Evolutionary conservation across 2,329 filamentous ascomycete genomes (phyloP).

Genomic region (Fusarium piperis): DNA sequence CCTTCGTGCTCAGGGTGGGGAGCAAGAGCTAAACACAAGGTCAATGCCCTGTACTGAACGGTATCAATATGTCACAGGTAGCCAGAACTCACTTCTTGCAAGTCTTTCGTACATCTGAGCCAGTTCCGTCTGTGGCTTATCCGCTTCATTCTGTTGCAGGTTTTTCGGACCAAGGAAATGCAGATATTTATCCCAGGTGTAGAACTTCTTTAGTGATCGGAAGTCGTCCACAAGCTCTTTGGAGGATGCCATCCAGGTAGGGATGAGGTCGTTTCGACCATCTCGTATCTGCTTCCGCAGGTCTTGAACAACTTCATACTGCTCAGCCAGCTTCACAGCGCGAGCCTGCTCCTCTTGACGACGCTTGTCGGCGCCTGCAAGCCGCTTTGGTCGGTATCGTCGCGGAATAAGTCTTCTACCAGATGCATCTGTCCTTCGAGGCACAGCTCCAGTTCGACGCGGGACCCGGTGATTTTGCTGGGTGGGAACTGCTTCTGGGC

Average conservation of each 20-base stretch:
- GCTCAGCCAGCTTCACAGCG: constrained; percentile 50
- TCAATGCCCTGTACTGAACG: background rate
- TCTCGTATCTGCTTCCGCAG: constrained; percentile 54
- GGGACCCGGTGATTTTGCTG: constrained; percentile 18
- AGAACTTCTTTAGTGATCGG: constrained; percentile 70
- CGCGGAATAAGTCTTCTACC: constrained; percentile 46
- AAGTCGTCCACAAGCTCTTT: constrained; percentile 71
- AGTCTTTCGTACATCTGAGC: constrained; percentile 66
- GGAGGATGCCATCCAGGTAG: constrained; percentile 67
- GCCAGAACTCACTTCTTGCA: constrained; percentile 58
- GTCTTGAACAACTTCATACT: constrained; percentile 56
- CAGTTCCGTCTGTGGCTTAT: constrained; percentile 55
- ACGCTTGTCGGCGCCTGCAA: constrained; percentile 56
- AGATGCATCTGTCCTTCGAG: constrained; percentile 12
- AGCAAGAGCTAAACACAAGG: constrained; percentile 44
- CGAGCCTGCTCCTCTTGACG: constrained; percentile 56
- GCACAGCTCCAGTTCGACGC: constrained; percentile 16
- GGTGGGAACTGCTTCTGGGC: background rate
- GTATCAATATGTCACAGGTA: background rate
- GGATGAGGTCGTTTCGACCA: constrained; percentile 55
- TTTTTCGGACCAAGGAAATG: constrained; percentile 60
- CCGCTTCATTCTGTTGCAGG: constrained; percentile 30
- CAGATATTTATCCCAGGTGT: constrained; percentile 73
- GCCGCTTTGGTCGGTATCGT: constrained; percentile 57
- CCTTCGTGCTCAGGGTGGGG: constrained; percentile 41